Conservation (phyloP, 2,329 filamentous ascomycete genomes). For the Ceratocystis colombiana region DNA sequence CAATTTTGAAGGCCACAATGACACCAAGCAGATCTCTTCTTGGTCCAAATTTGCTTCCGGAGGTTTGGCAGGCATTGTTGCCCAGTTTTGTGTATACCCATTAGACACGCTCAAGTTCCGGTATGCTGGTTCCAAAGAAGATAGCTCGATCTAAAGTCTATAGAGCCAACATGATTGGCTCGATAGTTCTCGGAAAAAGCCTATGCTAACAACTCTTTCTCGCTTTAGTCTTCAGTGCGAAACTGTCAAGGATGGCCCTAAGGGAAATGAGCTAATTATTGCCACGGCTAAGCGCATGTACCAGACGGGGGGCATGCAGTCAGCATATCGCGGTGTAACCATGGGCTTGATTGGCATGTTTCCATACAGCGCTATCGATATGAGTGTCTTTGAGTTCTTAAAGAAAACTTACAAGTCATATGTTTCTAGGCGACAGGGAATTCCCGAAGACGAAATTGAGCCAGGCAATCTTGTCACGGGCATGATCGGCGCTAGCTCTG, state of each 20-base stretch:
- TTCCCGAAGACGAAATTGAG: slow-evolving; percentile 72
- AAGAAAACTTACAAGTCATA: slow-evolving; percentile 63
- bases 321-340: slow-evolving; percentile 84
- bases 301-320: slow-evolving; percentile 58
- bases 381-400: slow-evolving; percentile 88
- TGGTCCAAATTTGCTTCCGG: slow-evolving; percentile 86
- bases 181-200: not conserved
- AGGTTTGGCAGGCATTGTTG: slow-evolving; percentile 84
- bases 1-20: slow-evolving; percentile 74
- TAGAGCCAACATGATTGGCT: too few relatives aligned
- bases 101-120: slow-evolving; percentile 72
- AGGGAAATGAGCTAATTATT: slow-evolving; percentile 70
- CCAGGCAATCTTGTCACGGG: slow-evolving; percentile 77
- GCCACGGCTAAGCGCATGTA: slow-evolving; percentile 83
- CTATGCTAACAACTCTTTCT: not conserved
- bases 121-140: slow-evolving; percentile 29
- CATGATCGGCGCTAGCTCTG: slow-evolving; percentile 80
- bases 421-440: slow-evolving; percentile 57
- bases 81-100: slow-evolving; percentile 93
- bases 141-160: not conserved
- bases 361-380: slow-evolving; percentile 91
- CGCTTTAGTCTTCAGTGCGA: slow-evolving; percentile 73
- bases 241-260: slow-evolving; percentile 73
- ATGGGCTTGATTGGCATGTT: slow-evolving; percentile 96
- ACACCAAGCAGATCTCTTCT: slow-evolving; percentile 67